These are phyloP conservation scores for Capsella rubella DNA, from an alignment of 441 rosid genomes.

Conservation along the genomic window DNA sequence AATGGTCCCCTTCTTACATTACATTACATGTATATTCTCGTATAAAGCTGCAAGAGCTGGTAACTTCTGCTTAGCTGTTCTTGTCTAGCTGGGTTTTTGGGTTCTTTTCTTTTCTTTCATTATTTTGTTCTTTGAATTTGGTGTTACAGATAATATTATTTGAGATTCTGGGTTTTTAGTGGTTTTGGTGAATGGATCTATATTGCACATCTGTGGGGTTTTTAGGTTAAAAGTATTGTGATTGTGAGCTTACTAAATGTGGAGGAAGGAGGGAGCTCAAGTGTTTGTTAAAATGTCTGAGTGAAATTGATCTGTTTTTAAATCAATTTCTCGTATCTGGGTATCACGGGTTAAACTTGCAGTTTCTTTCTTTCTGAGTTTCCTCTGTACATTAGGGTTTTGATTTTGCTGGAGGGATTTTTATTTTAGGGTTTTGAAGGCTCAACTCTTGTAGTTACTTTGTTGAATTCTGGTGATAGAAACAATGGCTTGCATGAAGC, in stretches of 20 bases:
- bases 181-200: slow-evolving; percentile 10
- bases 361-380: slow-evolving; percentile 37
- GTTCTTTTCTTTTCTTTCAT: slow-evolving; percentile 12
- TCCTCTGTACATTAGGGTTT: slow-evolving; percentile 34
- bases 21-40: slow-evolving; percentile 38
- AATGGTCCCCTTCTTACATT: slow-evolving; percentile 39
- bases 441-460: slow-evolving; percentile 1
- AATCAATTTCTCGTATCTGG: slow-evolving; percentile 34
- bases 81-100: slow-evolving; percentile 39
- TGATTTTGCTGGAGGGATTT: slow-evolving; percentile 17
- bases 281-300: slow-evolving; percentile 37
- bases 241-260: slow-evolving; percentile 22
- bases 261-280: slow-evolving; percentile 27
- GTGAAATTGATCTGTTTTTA: slow-evolving; percentile 34
- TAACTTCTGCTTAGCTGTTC: slow-evolving; percentile 55
- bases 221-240: background rate
- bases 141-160: slow-evolving; percentile 38
- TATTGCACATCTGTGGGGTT: slow-evolving; percentile 7
- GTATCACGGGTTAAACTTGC: slow-evolving; percentile 17
- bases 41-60: slow-evolving; percentile 49
- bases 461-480: slow-evolving; percentile 20
- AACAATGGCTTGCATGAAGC: slow-evolving; percentile 86
- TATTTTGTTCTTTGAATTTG: slow-evolving; percentile 29
- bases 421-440: slow-evolving; percentile 7
- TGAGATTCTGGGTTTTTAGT: slow-evolving; percentile 31